These are phyloP conservation scores for Globisporangium recalcitrans DNA, from an alignment of 352 stramenopile genomes.

Conservation along the genomic window DNA sequence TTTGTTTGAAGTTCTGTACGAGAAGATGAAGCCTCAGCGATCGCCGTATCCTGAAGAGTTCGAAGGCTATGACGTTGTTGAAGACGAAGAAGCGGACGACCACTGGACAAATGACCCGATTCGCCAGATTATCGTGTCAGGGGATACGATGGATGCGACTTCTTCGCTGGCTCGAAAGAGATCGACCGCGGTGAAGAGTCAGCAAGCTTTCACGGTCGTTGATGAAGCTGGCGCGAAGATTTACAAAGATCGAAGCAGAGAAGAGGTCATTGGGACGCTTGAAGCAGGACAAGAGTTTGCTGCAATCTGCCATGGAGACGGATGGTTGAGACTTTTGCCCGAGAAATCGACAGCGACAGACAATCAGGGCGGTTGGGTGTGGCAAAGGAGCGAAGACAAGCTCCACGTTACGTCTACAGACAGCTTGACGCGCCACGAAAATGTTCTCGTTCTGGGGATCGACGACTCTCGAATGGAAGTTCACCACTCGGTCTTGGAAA, in stretches of 20 bases:
- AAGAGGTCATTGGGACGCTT: constrained; percentile 17
- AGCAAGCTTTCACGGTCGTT: constrained; percentile 25
- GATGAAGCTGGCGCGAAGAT: constrained; percentile 21
- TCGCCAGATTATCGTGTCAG: constrained; percentile 23
- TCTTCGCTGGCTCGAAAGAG: neutral
- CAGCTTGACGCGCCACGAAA: constrained; percentile 30
- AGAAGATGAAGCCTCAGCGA: constrained; percentile 44
- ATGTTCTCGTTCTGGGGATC: constrained; percentile 55
- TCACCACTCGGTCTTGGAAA: constrained; percentile 36
- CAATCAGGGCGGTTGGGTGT: constrained; percentile 33
- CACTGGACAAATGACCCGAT: constrained; percentile 21
- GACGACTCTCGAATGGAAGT: constrained; percentile 39
- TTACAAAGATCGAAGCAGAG: constrained; percentile 19
- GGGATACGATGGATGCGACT: neutral
- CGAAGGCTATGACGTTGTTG: constrained; percentile 38
- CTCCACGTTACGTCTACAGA: constrained; percentile 24
- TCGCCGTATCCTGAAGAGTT: constrained; percentile 41
- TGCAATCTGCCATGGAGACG: constrained; percentile 11
- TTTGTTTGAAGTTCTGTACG: constrained; percentile 66
- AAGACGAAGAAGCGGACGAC: constrained; percentile 4
- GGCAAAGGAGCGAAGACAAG: constrained; percentile 32
- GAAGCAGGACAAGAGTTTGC: constrained; percentile 22
- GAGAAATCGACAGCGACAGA: neutral
- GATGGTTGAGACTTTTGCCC: constrained; percentile 31
- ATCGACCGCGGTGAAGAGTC: neutral